Evolutionary conservation across 177 flowering plant species (phyloP).

Genomic region (Vitis hybrid): DNA sequence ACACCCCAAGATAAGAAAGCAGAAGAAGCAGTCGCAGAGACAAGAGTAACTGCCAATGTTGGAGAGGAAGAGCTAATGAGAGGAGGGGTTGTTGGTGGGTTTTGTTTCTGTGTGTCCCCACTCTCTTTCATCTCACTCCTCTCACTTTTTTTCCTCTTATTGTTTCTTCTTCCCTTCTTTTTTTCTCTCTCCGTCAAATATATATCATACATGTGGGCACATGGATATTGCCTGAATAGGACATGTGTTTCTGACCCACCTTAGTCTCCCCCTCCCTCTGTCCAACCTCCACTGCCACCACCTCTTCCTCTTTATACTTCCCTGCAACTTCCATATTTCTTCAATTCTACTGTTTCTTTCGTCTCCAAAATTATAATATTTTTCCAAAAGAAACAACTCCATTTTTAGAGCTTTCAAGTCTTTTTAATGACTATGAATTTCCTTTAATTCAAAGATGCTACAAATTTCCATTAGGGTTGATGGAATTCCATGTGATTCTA

Average conservation of each 20-base stretch:
- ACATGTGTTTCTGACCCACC: slow-evolving; percentile 52
- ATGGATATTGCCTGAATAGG: slow-evolving; percentile 50
- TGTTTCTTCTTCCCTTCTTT: not conserved
- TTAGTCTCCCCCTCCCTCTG: slow-evolving; percentile 21
- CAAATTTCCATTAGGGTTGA: no score
- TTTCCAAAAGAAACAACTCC: no score
- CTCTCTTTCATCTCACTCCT: no score
- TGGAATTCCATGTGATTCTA: no score
- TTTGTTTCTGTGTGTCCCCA: not conserved
- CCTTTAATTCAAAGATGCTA: no score
- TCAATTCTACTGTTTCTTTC: not conserved
- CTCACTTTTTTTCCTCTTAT: not conserved
- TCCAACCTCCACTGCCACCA: slow-evolving; percentile 6
- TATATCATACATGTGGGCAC: slow-evolving; percentile 49
- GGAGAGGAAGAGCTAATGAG: slow-evolving; percentile 1
- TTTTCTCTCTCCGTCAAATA: not conserved
- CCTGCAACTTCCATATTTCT: not conserved
- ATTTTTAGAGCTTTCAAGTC: no score
- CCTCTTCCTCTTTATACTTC: not conserved
- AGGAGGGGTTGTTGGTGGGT: slow-evolving; percentile 2
- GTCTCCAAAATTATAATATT: not conserved
- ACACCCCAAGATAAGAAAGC: not conserved
- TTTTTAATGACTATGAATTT: no score
- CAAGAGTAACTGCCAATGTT: slow-evolving; percentile 11
- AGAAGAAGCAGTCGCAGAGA: slow-evolving; percentile 5